A percentile compares a stretch with the other conserved stretches of the same genome.
Evolutionary conservation across 2,329 filamentous ascomycete genomes (phyloP).

Genomic region (Calycina herbarum): DNA sequence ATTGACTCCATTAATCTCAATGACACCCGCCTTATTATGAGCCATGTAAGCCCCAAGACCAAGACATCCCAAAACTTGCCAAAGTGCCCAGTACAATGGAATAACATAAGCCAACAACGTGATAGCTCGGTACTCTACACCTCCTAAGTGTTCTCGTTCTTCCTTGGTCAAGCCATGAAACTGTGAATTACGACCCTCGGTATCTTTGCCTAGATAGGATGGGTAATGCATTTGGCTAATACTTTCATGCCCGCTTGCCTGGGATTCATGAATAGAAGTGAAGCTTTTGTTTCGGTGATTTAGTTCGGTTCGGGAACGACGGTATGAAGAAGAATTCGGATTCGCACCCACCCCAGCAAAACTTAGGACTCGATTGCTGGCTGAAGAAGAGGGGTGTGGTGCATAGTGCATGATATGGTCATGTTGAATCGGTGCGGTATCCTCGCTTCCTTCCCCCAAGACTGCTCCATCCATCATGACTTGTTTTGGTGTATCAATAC

Average conservation of each 20-base stretch:
- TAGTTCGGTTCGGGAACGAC: neutral
- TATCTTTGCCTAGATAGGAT: slow-evolving; percentile 28
- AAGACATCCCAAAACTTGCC: slow-evolving; percentile 60
- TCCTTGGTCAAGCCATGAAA: slow-evolving; percentile 53
- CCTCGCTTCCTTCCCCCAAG: neutral
- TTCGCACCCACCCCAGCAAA: slow-evolving; percentile 25
- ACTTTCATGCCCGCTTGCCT: neutral
- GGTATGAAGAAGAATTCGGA: slow-evolving; percentile 19
- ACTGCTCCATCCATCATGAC: neutral
- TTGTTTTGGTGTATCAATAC: neutral
- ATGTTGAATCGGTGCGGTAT: neutral
- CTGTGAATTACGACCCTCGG: slow-evolving; percentile 52
- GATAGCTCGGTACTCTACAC: slow-evolving; percentile 64
- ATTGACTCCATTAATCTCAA: slow-evolving; percentile 57
- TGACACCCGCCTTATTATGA: slow-evolving; percentile 48
- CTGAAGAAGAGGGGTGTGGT: neutral
- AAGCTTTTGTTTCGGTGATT: neutral
- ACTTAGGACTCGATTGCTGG: slow-evolving; percentile 19
- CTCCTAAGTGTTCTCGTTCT: slow-evolving; percentile 59
- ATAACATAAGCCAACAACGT: slow-evolving; percentile 59
- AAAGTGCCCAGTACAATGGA: slow-evolving; percentile 58
- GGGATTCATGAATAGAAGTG: neutral
- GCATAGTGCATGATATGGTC: slow-evolving; percentile 4
- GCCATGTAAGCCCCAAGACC: slow-evolving; percentile 62
- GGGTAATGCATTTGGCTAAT: slow-evolving; percentile 23